phyloP scores from a whole-genome alignment of 2,329 filamentous ascomycete genomes.

The Colletotrichum camelliae region DNA sequence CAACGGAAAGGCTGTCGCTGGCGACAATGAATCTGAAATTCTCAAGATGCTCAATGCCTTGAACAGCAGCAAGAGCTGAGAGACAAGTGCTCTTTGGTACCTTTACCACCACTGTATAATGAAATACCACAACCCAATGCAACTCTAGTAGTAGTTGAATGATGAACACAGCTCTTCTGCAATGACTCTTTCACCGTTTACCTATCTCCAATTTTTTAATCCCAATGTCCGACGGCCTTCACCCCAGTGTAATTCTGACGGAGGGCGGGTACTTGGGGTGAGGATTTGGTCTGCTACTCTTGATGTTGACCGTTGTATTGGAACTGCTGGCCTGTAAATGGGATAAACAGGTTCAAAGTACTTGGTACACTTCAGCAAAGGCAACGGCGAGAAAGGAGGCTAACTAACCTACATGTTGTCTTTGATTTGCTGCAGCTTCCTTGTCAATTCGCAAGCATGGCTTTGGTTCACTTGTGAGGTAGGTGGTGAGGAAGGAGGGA shows the following conservation, averaged over 20 bases:
- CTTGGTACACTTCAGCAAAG: not conserved
- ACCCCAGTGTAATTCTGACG: not conserved
- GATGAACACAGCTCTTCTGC: slow-evolving; percentile 4
- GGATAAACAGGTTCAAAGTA: not conserved
- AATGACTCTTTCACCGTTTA: rapidly evolving
- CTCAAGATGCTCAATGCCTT: slow-evolving; percentile 75
- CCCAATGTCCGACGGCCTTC: not conserved
- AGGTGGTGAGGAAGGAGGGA: not conserved
- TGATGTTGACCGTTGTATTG: not conserved
- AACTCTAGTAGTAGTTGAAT: slow-evolving; percentile 1
- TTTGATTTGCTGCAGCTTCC: not conserved
- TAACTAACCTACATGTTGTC: not conserved
- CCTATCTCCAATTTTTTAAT: not conserved
- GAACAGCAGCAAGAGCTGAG: slow-evolving; percentile 30
- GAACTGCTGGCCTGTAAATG: not conserved
- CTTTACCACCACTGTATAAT: slow-evolving; percentile 3
- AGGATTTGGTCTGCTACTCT: not conserved
- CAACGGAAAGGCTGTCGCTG: slow-evolving; percentile 80
- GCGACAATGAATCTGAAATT: slow-evolving; percentile 88
- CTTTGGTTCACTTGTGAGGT: not conserved
- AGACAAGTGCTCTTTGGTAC: not conserved
- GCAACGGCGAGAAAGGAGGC: not conserved
- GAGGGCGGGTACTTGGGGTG: not conserved
- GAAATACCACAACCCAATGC: not conserved
- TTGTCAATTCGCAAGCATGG: not conserved